These are phyloP conservation scores for Leccinum subtestaceum DNA, from an alignment of 768 basidiomycete species.

Conservation along the genomic window DNA sequence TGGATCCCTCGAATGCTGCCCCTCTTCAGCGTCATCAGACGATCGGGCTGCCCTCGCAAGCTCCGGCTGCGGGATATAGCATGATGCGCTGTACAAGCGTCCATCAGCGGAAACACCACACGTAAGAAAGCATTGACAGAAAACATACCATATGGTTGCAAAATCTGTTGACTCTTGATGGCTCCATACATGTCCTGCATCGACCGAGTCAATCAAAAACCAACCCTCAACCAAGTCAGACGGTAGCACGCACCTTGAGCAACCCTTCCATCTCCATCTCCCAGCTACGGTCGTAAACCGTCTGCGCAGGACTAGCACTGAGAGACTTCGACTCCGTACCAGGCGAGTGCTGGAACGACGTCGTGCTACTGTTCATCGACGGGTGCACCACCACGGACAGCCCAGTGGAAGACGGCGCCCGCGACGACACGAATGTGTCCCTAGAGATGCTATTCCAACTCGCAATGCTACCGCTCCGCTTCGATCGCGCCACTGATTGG, in stretches of 20 bases:
- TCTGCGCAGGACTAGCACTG: constrained; percentile 32
- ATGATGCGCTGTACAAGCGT: constrained; percentile 38
- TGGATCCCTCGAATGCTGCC: constrained; percentile 89
- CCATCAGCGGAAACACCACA: constrained; percentile 15
- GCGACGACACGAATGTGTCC: constrained; percentile 49
- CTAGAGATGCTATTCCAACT: constrained; percentile 80
- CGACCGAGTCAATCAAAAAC: constrained; percentile 1
- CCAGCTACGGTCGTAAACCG: constrained; percentile 67
- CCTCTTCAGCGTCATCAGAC: constrained; percentile 77
- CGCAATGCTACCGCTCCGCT: constrained; percentile 79
- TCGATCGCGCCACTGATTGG: constrained; percentile 46
- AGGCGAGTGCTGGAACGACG: constrained; percentile 58
- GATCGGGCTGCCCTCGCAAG: constrained; percentile 66
- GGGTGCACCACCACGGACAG: constrained; percentile 34
- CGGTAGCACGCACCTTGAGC: constrained; percentile 60
- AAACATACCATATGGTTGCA: constrained; percentile 65
- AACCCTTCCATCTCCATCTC: constrained; percentile 82
- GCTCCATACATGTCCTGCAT: constrained; percentile 89
- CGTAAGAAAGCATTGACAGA: not conserved
- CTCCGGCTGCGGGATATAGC: constrained; percentile 66
- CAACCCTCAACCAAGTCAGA: not conserved
- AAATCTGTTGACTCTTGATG: constrained; percentile 86
- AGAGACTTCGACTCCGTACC: constrained; percentile 38
- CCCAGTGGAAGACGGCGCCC: constrained; percentile 33
- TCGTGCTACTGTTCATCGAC: constrained; percentile 57